Base-by-base conservation (phyloP, 148 eudicot genomes). In the Cornus kousa region DNA sequence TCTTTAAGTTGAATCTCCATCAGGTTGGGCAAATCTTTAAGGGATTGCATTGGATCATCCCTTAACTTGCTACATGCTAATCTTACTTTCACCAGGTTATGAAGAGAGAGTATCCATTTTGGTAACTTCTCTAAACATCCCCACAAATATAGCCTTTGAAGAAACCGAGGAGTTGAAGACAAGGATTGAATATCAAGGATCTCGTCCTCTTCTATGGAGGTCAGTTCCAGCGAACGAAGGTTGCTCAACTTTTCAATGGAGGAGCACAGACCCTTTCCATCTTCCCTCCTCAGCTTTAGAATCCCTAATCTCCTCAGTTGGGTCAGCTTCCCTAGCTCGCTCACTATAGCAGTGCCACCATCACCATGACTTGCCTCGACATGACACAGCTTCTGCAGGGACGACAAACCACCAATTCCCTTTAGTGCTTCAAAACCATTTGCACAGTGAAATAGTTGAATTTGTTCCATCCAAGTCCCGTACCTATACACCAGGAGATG, bases 341-440 rank as follows among this genome's bases (percentile, higher is more conserved):
- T 35, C 9, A 73, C 43, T 55, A 33, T 16, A 46, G 62, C 22
- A 35, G 0, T 35, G 68, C 37, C 37, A 35, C 37, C 37, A 35
- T 35, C 37, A 35, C 67, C 37, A 4, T 67, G 16, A 24, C 59
- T 55, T 9, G 77, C 85, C 68, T 82, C 78, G 9, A 82, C 20
- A 48, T 78, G 72, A 16, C 28, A 78, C 3, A 82, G 64, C 50
- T 70, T 82, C 59, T 69, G 82, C 55, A 82, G 32, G 65, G 48
- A 55, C 39, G 55, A 20, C 57, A 64, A 40, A 46, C 57, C 13
- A 17, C 32, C 74, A 32, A 78, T 76, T 70, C 73, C 79, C 37
- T 35, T 35, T 35, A 35, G 1, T 8, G 23, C 31, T 12, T 50
- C 12, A 37, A 66, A 23, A 8, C 84, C 80, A 67, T 43, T 73